Base-by-base conservation (phyloP, 2,329 filamentous ascomycete species). In the Fusarium succisae region DNA sequence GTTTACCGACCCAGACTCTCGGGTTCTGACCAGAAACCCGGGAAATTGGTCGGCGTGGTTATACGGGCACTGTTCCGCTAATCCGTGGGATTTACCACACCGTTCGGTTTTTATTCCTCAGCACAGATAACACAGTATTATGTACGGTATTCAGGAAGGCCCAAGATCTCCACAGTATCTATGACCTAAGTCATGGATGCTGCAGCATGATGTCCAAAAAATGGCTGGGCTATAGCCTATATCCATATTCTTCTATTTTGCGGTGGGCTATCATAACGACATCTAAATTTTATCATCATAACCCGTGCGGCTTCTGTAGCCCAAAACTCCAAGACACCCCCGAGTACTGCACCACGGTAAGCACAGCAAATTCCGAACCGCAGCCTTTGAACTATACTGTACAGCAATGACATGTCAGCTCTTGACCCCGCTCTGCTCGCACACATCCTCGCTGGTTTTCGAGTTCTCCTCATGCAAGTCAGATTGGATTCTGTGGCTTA, bases 1-100 rank as follows among this genome's bases (percentile, higher is more conserved):
- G 77, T 76, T 81, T 81, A 73, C 80, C 80, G 80, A 81, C 78
- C 80, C 80, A 79, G 75, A 75, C 76, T 68, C 74, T 81, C 80
- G 80, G 80, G 78, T 77, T 79, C 72, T 76, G 75, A 78, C 80
- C 80, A 79, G 71, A 78, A 70, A 73, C 58, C 77, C 76, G 79
- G 80, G 77, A 78, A 72, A 74, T 69, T 63, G 76, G 74, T 77
- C 73, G 74, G 68, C 78, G 65, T 47, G 28, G 70, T 47, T 63
- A 56, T 66, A 65, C 54, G 48, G 38, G 39, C 47, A 41, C 45
- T 47, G 43, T 50, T 22, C 35, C 26, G 38, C 41, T 39, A 55
- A 50, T 38, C 37, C 50, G 8, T 53, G 37, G 54, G 39, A 62
- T 47, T 38, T 18, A 55, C 48, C 41, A 47, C 45, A 44, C 32